phyloP scores from a whole-genome alignment of 2,329 filamentous ascomycete species.

The Aspergillus thermomutatus region DNA sequence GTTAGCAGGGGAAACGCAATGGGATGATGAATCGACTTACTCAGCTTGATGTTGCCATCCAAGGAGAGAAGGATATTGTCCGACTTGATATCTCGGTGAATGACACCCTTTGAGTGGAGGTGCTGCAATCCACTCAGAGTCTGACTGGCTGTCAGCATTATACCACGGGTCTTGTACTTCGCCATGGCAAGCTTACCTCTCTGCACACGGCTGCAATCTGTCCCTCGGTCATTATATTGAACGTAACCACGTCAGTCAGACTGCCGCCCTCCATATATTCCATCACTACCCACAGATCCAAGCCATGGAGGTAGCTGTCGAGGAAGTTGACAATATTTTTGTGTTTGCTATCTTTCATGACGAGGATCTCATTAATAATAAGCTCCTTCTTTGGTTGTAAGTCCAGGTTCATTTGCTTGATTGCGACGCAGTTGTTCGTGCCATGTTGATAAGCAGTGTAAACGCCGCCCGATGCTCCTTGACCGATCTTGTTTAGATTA shows the following conservation, averaged over 20 bases:
- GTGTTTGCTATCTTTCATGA: slow-evolving; percentile 98
- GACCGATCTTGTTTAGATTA: slow-evolving; percentile 89
- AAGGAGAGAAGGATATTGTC: slow-evolving; percentile 94
- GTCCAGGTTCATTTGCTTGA: slow-evolving; percentile 99
- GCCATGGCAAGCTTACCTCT: slow-evolving; percentile 54
- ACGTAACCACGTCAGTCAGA: slow-evolving; percentile 95
- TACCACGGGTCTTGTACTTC: not conserved
- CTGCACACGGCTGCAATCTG: slow-evolving; percentile 95
- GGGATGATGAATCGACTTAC: slow-evolving; percentile 52
- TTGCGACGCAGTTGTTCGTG: slow-evolving; percentile 85
- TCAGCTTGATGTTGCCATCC: slow-evolving; percentile 96
- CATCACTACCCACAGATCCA: slow-evolving; percentile 98
- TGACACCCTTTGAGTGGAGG: slow-evolving; percentile 94
- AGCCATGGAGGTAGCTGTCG: slow-evolving; percentile 85
- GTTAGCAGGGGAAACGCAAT: slow-evolving; percentile 19
- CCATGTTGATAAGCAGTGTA: slow-evolving; percentile 84
- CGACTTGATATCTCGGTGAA: slow-evolving; percentile 98
- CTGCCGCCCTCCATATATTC: slow-evolving; percentile 99
- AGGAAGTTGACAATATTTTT: slow-evolving; percentile 99
- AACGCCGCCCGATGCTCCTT: slow-evolving; percentile 94
- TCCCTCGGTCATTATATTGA: slow-evolving; percentile 98
- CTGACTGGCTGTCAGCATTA: slow-evolving; percentile 33
- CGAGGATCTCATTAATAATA: slow-evolving; percentile 98
- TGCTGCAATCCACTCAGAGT: slow-evolving; percentile 89
- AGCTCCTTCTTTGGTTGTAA: slow-evolving; percentile 98